phyloP scores from a whole-genome alignment of 495 filamentous ascomycete genomes.

The Aspergillus asperescens region DNA sequence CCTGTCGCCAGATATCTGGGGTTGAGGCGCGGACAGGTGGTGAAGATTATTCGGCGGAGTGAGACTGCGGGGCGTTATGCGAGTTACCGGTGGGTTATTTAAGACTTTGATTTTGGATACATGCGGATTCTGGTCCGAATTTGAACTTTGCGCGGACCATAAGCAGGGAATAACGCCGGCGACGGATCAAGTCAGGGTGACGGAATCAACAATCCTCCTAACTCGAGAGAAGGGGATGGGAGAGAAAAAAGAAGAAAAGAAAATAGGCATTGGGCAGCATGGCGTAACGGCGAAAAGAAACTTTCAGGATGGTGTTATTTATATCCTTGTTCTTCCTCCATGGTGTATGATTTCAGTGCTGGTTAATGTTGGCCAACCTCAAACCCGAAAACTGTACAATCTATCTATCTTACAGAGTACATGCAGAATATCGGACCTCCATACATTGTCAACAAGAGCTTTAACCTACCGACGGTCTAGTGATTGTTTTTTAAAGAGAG shows the following conservation, averaged over 20 bases:
- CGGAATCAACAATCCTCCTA: neutral
- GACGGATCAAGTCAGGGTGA: neutral
- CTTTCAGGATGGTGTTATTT: conserved; percentile 26
- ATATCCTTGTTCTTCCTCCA: conserved; percentile 11
- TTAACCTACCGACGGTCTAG: too few species aligned
- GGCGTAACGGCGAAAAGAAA: conserved; percentile 40
- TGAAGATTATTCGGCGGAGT: conserved; percentile 92
- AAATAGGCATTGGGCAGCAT: conserved; percentile 40
- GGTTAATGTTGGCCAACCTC: neutral
- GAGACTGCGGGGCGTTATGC: conserved; percentile 53
- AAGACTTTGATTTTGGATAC: conserved; percentile 4
- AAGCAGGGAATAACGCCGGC: neutral
- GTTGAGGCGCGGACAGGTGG: conserved; percentile 87
- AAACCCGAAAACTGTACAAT: neutral
- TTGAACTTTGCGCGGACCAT: neutral
- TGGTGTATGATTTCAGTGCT: conserved; percentile 14
- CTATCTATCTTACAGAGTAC: neutral
- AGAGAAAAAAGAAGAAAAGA: conserved; percentile 8
- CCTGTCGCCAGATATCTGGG: conserved; percentile 91
- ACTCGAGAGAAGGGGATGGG: conserved; percentile 2
- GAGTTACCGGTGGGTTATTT: conserved; percentile 63
- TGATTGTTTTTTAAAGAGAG: too few species aligned
- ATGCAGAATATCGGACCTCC: too few species aligned
- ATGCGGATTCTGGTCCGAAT: neutral
- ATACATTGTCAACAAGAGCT: too few species aligned